These are phyloP conservation scores for Hyphodiscus sp. DNA, from an alignment of 2,329 filamentous ascomycete genomes.

Conservation along the genomic window DNA sequence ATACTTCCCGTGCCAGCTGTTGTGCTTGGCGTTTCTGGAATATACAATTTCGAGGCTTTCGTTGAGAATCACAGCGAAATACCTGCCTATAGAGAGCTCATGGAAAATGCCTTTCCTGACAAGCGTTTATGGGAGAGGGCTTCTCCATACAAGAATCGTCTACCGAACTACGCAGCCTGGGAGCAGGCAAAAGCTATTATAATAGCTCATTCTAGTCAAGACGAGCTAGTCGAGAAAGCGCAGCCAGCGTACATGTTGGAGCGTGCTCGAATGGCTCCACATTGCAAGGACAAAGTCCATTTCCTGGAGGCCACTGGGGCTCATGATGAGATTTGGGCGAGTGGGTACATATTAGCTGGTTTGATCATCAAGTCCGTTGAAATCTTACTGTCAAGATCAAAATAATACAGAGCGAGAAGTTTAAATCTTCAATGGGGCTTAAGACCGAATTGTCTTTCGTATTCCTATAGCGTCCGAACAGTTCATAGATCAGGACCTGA, in stretches of 20 bases:
- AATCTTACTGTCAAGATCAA: background rate
- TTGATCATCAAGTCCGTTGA: conserved; percentile 29
- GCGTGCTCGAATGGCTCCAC: conserved; percentile 8
- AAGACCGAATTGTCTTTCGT: too few species aligned
- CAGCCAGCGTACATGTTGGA: conserved; percentile 21
- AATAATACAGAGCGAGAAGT: background rate
- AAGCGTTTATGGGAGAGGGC: conserved; percentile 44
- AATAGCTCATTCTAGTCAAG: conserved; percentile 35
- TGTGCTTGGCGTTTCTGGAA: conserved; percentile 56
- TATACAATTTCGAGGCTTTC: conserved; percentile 60
- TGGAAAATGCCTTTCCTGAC: conserved; percentile 51
- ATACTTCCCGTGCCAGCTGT: conserved; percentile 38
- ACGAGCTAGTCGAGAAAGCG: conserved; percentile 30
- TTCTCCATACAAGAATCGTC: conserved; percentile 38
- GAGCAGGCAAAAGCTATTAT: conserved; percentile 11
- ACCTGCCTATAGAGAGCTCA: conserved; percentile 51
- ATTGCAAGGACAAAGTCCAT: conserved; percentile 17
- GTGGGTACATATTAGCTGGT: conserved; percentile 49
- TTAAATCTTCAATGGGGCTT: background rate
- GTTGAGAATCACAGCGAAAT: conserved; percentile 37
- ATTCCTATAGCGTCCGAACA: too few species aligned
- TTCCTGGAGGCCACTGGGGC: conserved; percentile 44
- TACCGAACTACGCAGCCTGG: conserved; percentile 7
- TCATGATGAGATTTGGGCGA: conserved; percentile 60
- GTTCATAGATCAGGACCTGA: background rate